These are phyloP conservation scores for Phialophora chinensis DNA, from an alignment of 2,329 filamentous ascomycete genomes.

Conservation along the genomic window DNA sequence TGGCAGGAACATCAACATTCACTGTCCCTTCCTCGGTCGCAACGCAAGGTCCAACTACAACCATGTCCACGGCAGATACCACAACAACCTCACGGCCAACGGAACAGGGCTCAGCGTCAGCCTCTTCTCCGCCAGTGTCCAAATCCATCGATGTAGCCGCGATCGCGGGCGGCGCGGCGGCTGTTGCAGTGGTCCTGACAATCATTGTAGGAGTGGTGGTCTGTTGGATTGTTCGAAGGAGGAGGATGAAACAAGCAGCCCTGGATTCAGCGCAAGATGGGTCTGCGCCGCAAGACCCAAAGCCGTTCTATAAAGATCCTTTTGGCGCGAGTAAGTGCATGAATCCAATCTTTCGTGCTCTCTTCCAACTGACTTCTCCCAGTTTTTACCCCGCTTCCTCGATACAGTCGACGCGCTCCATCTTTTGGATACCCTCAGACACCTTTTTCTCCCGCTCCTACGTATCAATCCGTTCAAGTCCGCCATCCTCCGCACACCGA, in stretches of 20 bases:
- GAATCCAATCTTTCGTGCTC: background rate
- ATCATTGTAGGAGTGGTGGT: slow-evolving; percentile 16
- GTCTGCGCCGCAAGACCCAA: slow-evolving; percentile 12
- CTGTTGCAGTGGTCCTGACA: slow-evolving; percentile 17
- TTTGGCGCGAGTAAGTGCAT: slow-evolving; percentile 4
- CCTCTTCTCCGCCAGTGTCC: background rate
- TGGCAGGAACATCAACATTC: slow-evolving; percentile 30
- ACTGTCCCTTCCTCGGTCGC: slow-evolving; percentile 27
- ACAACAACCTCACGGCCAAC: slow-evolving; percentile 5
- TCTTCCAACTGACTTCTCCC: background rate
- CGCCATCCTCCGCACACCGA: slow-evolving; percentile 21
- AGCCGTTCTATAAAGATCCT: slow-evolving; percentile 18
- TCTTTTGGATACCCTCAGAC: slow-evolving; percentile 8
- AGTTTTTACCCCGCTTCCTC: slow-evolving; percentile 23
- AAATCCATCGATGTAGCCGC: slow-evolving; percentile 17
- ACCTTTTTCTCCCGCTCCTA: slow-evolving; percentile 22
- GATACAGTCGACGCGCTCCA: slow-evolving; percentile 14
- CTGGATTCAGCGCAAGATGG: background rate
- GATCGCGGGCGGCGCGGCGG: slow-evolving; percentile 25
- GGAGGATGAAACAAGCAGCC: slow-evolving; percentile 11
- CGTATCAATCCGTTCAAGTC: slow-evolving; percentile 19
- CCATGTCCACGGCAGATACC: background rate
- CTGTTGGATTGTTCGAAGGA: slow-evolving; percentile 21
- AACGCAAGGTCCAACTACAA: slow-evolving; percentile 14
- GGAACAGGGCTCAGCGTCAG: slow-evolving; percentile 4